Evolutionary conservation across 106 monocot genomes (phyloP).

Genomic region (Dactylorhiza incarnata): DNA sequence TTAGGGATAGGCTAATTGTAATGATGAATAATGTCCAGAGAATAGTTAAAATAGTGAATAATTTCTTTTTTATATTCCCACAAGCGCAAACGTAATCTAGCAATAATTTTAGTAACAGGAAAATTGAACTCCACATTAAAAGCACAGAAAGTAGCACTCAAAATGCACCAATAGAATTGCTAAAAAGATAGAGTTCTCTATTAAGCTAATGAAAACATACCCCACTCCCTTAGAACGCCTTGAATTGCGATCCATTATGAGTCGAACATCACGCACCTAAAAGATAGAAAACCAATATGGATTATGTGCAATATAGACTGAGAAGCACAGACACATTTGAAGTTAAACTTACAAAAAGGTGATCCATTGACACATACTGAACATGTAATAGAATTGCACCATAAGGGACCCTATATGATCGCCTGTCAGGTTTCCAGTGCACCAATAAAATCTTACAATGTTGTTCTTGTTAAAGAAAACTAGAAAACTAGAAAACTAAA

Average conservation of each 20-base stretch:
- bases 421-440: slow-evolving; percentile 10
- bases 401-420: slow-evolving; percentile 14
- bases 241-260: slow-evolving; percentile 90
- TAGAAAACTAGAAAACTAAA: neutral
- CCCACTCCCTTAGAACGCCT: slow-evolving; percentile 87
- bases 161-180: neutral
- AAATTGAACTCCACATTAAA: neutral
- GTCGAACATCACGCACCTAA: slow-evolving; percentile 85
- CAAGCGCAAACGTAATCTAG: neutral
- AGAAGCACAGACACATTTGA: slow-evolving; percentile 5
- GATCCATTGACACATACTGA: slow-evolving; percentile 9
- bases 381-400: slow-evolving; percentile 21
- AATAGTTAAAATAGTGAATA: neutral
- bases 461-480: slow-evolving; percentile 1
- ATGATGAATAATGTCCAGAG: neutral
- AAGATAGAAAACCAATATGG: slow-evolving; percentile 4
- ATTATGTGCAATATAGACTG: slow-evolving; percentile 5
- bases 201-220: slow-evolving; percentile 25
- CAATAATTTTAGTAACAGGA: neutral
- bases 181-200: neutral
- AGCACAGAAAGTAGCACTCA: neutral
- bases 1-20: neutral
- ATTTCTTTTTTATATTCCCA: neutral
- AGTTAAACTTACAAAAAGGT: slow-evolving; percentile 12
- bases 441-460: slow-evolving; percentile 10